phyloP scores from a whole-genome alignment of 768 basidiomycete genomes.

The Amanita pallidorosea region DNA sequence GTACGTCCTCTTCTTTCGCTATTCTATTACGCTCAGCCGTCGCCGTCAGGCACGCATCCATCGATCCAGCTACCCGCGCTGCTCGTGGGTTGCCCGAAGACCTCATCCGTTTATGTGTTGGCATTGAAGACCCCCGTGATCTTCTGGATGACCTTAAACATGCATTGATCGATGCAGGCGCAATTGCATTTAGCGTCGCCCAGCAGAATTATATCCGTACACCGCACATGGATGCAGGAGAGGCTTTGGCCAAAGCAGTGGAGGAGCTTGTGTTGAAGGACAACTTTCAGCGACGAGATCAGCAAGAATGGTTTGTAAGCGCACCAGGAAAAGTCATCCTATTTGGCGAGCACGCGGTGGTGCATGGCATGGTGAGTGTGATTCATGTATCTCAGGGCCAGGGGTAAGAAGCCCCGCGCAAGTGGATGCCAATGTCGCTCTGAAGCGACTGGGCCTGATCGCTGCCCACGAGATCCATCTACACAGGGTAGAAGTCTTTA shows the following conservation, averaged over 20 bases:
- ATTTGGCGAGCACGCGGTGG: slow-evolving; percentile 98
- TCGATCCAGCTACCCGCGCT: slow-evolving; percentile 91
- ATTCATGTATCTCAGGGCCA: slow-evolving; percentile 9
- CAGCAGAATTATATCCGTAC: slow-evolving; percentile 39
- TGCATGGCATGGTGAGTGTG: slow-evolving; percentile 82
- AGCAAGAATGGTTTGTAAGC: slow-evolving; percentile 73
- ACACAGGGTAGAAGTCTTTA: slow-evolving; percentile 1
- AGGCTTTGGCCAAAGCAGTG: slow-evolving; percentile 47
- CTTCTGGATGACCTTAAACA: slow-evolving; percentile 92
- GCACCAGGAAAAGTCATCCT: slow-evolving; percentile 97
- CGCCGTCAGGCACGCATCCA: slow-evolving; percentile 79
- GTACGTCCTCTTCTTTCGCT: slow-evolving; percentile 41
- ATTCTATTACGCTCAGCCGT: slow-evolving; percentile 10
- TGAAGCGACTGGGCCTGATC: slow-evolving; percentile 1
- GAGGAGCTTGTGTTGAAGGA: slow-evolving; percentile 46
- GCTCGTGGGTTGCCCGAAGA: slow-evolving; percentile 97
- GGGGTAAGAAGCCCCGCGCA: slow-evolving; percentile 5
- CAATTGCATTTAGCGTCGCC: slow-evolving; percentile 51
- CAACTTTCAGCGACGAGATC: slow-evolving; percentile 17
- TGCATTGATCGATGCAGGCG: slow-evolving; percentile 86
- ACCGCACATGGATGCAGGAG: slow-evolving; percentile 20
- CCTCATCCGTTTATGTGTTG: slow-evolving; percentile 94
- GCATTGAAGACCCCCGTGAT: slow-evolving; percentile 92
- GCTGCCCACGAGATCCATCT: slow-evolving; percentile 4
- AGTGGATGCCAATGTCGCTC: slow-evolving; percentile 1